These are phyloP conservation scores for Sugiyamaella chiloensis DNA, from an alignment of 805 yeast species.

Conservation along the genomic window DNA sequence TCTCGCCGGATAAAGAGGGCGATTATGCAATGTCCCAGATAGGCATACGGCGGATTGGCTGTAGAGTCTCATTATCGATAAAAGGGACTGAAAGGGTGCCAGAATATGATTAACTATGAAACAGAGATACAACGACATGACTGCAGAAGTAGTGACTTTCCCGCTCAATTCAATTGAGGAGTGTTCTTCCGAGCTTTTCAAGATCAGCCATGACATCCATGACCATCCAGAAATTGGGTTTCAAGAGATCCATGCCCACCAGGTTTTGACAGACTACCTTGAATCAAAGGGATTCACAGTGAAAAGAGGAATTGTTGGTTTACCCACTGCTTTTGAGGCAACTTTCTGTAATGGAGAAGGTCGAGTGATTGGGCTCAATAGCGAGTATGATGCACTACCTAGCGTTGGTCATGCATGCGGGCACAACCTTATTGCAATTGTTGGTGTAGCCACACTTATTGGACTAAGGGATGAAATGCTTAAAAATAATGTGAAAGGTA, in stretches of 20 bases:
- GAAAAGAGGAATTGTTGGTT: conserved; percentile 27
- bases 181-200: background rate
- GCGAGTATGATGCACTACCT: conserved; percentile 33
- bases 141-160: background rate
- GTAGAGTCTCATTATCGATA: no score
- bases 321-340: conserved; percentile 27
- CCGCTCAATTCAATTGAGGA: background rate
- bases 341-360: conserved; percentile 16
- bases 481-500: conserved; percentile 28
- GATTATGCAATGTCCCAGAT: no score
- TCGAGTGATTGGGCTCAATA: conserved; percentile 28
- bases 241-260: conserved; percentile 31
- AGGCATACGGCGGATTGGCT: no score
- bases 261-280: conserved; percentile 25
- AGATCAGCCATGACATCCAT: conserved; percentile 34
- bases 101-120: no score
- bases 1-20: no score
- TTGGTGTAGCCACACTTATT: conserved; percentile 26
- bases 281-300: conserved; percentile 27
- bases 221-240: conserved; percentile 12
- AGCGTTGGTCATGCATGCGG: conserved; percentile 34
- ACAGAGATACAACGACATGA: background rate
- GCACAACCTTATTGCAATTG: conserved; percentile 31
- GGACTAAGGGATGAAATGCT: conserved; percentile 25
- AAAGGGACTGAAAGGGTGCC: no score